Evolutionary conservation across 139 green algal species (phyloP).

Genomic region (Chlamydomonas sphaeroides): DNA sequence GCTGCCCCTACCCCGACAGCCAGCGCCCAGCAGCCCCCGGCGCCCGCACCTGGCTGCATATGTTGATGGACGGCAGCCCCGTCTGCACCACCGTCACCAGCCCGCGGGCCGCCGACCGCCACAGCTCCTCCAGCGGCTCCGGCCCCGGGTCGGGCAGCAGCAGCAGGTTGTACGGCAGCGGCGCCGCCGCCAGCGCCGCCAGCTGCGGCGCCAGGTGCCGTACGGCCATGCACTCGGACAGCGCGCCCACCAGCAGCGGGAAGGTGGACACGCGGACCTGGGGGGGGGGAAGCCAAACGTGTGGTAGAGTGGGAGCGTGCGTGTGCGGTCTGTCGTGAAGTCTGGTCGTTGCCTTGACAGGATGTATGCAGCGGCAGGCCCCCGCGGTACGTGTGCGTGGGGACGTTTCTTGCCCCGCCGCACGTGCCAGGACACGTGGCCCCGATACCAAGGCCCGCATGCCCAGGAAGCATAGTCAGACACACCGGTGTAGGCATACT

Average conservation of each 20-base stretch:
- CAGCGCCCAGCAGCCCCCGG: too few relatives aligned
- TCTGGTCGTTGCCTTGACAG: too few relatives aligned
- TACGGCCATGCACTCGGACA: slow-evolving; percentile 77
- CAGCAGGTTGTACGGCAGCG: background rate
- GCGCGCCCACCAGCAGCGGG: slow-evolving; percentile 57
- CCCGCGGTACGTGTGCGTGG: too few relatives aligned
- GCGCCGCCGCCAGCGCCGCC: background rate
- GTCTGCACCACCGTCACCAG: slow-evolving; percentile 71
- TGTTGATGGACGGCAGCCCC: slow-evolving; percentile 80
- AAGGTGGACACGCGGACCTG: slow-evolving; percentile 71
- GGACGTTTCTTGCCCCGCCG: too few relatives aligned
- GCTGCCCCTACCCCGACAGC: too few relatives aligned
- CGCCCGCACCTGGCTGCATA: slow-evolving; percentile 36
- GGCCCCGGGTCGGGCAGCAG: background rate
- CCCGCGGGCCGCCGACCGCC: slow-evolving; percentile 64
- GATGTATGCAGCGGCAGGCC: too few relatives aligned
- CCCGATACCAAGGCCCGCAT: slow-evolving; percentile 72
- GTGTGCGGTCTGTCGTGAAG: too few relatives aligned
- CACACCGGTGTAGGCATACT: too few relatives aligned
- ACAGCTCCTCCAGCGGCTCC: slow-evolving; percentile 63
- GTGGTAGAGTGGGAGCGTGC: too few relatives aligned
- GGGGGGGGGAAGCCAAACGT: background rate
- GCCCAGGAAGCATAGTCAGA: too few relatives aligned
- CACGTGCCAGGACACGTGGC: background rate
- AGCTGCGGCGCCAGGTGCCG: slow-evolving; percentile 39